Conservation (phyloP, 352 stramenopile species). For the Blastocystis sp. region DNA sequence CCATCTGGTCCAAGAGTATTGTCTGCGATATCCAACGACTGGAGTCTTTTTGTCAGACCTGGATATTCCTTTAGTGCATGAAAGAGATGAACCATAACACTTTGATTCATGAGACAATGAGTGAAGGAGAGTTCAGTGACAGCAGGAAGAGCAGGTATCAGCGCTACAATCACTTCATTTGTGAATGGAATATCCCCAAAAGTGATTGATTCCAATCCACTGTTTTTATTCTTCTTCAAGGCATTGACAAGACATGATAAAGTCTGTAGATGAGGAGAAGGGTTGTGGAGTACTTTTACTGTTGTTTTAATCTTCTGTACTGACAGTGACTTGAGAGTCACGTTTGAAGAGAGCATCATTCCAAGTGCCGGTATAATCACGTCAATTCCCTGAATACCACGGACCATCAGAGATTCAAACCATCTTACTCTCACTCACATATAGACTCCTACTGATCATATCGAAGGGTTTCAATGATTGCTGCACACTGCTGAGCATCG, state of each 20-base stretch:
- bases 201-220: background rate
- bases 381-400: background rate
- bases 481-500: background rate
- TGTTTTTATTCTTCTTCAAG: background rate
- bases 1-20: constrained; percentile 33
- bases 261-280: background rate
- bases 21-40: background rate
- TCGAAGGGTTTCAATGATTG: background rate
- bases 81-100: background rate
- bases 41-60: background rate
- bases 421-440: background rate
- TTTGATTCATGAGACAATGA: constrained; percentile 26
- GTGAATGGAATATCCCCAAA: background rate
- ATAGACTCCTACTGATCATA: background rate
- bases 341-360: background rate
- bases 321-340: background rate
- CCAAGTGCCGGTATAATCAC: background rate
- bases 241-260: background rate
- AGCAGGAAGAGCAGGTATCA: background rate
- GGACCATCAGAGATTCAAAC: background rate
- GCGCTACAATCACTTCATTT: background rate
- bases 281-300: background rate
- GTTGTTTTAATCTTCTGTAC: background rate
- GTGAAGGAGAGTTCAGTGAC: background rate
- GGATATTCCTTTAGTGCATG: background rate